Evolutionary conservation across 176 grass and related monocot genomes (phyloP), one percentile per base, ranked within the genome.

Genomic region (Olyra latifolia): DNA sequence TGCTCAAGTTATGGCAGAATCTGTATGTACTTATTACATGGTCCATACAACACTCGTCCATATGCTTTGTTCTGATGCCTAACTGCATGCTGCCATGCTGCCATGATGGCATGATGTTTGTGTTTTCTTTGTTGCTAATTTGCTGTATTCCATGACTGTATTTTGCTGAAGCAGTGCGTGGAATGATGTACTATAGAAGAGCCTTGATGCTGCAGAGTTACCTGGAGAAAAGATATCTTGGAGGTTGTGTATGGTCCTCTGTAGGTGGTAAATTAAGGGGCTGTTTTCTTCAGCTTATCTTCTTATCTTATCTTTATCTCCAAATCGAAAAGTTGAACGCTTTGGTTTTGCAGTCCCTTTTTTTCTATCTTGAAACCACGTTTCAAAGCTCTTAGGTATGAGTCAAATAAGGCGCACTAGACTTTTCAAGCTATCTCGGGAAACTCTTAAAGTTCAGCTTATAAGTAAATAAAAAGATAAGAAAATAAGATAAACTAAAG

Each of bases 181-280:
- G 95, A 69, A 98, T 98, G 95, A 98, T 98, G 95, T 98, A 98
- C 81, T 98, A 98, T 57, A 88, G 95, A 91, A 89, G 95, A 79
- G 95, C 95, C 29, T 81, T 98, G 75, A 79, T 98, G 79, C 85
- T 98, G 60, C 95, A 98, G 92, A 98, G 95, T 86, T 98, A 89
- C 80, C 77, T 98, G 58, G 95, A 98, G 81, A 98, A 84, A 60
- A 84, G 90, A 85, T 91, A 82, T 85, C 78, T 85, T 76, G 92
- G 92, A 72, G 95, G 95, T 94, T 70, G 75, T 85, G 41, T 72
- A 63, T 19, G 17, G 39, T 71, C 64, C 53, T 20, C n/a, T 58
- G 8, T 46, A 82, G 27, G 74, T 80, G 54, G 30, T 75, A 69
- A 83, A 76, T 69, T 53, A n/a, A n/a, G n/a, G n/a, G n/a, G n/a